Evolutionary conservation across 2,329 filamentous ascomycete genomes (phyloP).

Genomic region (Neonectria hederae): DNA sequence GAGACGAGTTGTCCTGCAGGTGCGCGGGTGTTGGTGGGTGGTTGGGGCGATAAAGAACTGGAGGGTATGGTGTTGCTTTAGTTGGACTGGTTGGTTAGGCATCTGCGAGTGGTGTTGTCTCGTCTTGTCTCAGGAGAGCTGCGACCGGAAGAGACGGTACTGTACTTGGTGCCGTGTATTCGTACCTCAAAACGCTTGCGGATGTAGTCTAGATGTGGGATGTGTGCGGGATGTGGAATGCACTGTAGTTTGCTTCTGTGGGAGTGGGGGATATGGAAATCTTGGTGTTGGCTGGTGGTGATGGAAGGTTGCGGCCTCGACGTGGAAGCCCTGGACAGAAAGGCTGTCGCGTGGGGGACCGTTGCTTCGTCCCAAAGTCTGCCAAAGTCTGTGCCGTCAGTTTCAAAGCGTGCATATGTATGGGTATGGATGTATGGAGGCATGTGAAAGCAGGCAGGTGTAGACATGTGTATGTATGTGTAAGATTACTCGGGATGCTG

Average conservation of each 20-base stretch:
- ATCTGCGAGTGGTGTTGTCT: not conserved
- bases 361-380: not conserved
- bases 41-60: constrained; percentile 9
- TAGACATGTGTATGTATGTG: constrained; percentile 2
- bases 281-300: not conserved
- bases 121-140: not conserved
- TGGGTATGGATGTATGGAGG: not conserved
- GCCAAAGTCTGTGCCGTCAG: not conserved
- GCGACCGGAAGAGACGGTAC: not conserved
- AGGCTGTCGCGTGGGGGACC: constrained; percentile 5
- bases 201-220: not conserved
- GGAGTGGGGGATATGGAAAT: not conserved
- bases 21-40: constrained; percentile 3
- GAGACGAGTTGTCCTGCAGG: not conserved
- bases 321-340: constrained; percentile 2
- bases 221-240: constrained; percentile 16
- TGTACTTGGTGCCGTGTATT: not conserved
- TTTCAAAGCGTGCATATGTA: constrained; percentile 1
- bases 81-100: constrained; percentile 8
- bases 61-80: not conserved
- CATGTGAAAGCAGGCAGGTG: not conserved
- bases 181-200: no score
- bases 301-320: not conserved
- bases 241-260: not conserved
- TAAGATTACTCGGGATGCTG: constrained; percentile 2